Percentiles rank a stretch among this genome's conserved stretches.
These are phyloP conservation scores for Rhizoclosmatium sp. DNA, from an alignment of 192 early-diverging fungal species.

Conservation along the genomic window DNA sequence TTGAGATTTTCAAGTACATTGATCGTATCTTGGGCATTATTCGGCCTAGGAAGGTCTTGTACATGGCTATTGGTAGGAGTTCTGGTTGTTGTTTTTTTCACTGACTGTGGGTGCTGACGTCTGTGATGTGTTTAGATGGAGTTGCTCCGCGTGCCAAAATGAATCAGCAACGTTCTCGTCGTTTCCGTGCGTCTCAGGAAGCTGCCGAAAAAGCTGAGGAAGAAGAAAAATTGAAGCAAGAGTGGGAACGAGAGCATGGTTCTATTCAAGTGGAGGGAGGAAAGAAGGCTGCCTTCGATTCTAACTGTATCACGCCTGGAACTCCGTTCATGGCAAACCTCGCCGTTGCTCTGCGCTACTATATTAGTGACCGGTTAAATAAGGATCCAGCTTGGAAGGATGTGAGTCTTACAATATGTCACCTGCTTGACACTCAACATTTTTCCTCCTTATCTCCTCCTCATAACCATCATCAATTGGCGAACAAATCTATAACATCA, in stretches of 20 bases:
- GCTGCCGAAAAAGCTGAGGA: constrained; percentile 66
- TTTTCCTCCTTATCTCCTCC: background rate
- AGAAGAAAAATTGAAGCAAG: constrained; percentile 57
- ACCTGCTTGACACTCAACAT: background rate
- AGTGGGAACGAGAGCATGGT: constrained; percentile 51
- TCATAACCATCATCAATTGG: background rate
- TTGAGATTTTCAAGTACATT: constrained; percentile 95
- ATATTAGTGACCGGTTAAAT: constrained; percentile 85
- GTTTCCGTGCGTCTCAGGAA: constrained; percentile 95
- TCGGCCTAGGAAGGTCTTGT: constrained; percentile 91
- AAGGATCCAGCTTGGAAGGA: constrained; percentile 91
- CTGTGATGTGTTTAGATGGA: constrained; percentile 61
- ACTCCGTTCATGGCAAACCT: constrained; percentile 96
- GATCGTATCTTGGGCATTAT: constrained; percentile 94
- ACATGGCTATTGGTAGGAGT: constrained; percentile 91
- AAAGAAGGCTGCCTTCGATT: constrained; percentile 82
- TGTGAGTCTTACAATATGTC: constrained; percentile 43
- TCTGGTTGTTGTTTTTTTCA: constrained; percentile 7
- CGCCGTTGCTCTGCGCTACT: constrained; percentile 87
- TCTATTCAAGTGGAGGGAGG: constrained; percentile 53
- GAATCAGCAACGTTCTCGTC: constrained; percentile 97
- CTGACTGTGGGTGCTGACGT: background rate
- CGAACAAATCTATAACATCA: background rate
- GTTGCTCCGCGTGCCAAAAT: constrained; percentile 99
- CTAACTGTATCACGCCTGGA: constrained; percentile 98